Percentiles rank a stretch among this genome's conserved stretches.
Conservation (phyloP, 306 rosid genomes). For the Cucumis hystrix region DNA sequence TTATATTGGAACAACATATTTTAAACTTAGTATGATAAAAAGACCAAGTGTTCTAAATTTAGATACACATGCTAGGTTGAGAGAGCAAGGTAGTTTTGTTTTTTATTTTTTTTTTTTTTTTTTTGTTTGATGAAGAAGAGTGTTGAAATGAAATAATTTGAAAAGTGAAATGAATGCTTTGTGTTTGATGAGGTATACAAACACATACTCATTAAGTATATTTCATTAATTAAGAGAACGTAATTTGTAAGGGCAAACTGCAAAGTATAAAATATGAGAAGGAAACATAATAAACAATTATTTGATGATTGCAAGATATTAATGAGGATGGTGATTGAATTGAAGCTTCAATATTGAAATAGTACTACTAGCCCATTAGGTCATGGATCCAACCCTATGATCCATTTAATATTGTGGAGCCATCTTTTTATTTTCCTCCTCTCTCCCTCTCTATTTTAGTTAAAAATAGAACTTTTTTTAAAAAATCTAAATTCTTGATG, state of each 20-base stretch:
- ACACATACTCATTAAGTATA: neutral
- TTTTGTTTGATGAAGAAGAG: neutral
- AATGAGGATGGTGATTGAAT: slow-evolving; percentile 11
- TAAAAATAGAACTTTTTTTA: neutral
- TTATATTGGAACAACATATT: no score
- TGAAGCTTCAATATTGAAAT: neutral
- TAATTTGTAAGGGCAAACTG: neutral
- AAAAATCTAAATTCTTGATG: neutral
- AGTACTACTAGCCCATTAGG: slow-evolving; percentile 3
- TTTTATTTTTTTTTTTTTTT: no score
- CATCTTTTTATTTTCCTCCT: neutral
- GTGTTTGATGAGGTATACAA: neutral
- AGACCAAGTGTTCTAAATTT: no score
- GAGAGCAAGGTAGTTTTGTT: no score
- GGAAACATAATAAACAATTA: neutral
- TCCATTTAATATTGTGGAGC: slow-evolving; percentile 30
- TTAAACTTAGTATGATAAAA: no score
- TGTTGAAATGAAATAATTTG: neutral
- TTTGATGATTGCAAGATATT: neutral
- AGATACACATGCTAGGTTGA: no score
- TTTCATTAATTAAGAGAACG: neutral
- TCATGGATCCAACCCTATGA: slow-evolving; percentile 14
- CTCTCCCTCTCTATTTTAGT: neutral
- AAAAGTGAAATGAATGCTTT: neutral
- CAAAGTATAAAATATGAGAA: neutral